Evolutionary conservation across 2,329 filamentous ascomycete genomes (phyloP).

Genomic region (Lachnellula hyalina): DNA sequence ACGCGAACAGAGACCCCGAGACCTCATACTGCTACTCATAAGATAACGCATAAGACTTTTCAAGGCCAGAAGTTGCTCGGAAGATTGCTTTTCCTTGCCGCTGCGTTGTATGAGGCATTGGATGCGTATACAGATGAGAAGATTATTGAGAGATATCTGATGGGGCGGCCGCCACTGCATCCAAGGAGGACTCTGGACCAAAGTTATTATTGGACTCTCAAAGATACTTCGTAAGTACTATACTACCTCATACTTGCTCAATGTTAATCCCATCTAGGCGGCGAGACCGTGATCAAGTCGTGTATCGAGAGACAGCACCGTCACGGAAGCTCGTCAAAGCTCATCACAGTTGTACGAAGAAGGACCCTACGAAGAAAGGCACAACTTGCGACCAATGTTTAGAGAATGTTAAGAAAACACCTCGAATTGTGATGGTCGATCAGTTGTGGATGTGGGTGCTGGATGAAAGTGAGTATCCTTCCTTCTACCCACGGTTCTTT

Average conservation of each 20-base stretch:
- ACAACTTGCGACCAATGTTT: slow-evolving; percentile 2
- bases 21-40: neutral
- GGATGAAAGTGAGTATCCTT: slow-evolving; percentile 26
- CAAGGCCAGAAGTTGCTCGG: neutral
- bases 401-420: slow-evolving; percentile 1
- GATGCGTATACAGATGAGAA: slow-evolving; percentile 18
- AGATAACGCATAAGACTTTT: neutral
- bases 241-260: neutral
- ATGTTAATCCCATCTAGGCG: slow-evolving; percentile 15
- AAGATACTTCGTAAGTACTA: slow-evolving; percentile 23
- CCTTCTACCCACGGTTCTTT: neutral
- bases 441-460: slow-evolving; percentile 41
- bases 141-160: slow-evolving; percentile 14
- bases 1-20: neutral
- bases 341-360: slow-evolving; percentile 1
- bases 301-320: slow-evolving; percentile 18
- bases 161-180: slow-evolving; percentile 33
- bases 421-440: slow-evolving; percentile 37
- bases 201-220: slow-evolving; percentile 37
- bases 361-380: neutral
- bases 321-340: neutral
- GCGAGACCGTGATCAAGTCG: slow-evolving; percentile 31
- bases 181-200: slow-evolving; percentile 42
- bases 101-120: slow-evolving; percentile 17
- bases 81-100: slow-evolving; percentile 15